Evolutionary conservation across 1,284 basidiomycete genomes (phyloP).

Genomic region (Ganoderma lucidum): DNA sequence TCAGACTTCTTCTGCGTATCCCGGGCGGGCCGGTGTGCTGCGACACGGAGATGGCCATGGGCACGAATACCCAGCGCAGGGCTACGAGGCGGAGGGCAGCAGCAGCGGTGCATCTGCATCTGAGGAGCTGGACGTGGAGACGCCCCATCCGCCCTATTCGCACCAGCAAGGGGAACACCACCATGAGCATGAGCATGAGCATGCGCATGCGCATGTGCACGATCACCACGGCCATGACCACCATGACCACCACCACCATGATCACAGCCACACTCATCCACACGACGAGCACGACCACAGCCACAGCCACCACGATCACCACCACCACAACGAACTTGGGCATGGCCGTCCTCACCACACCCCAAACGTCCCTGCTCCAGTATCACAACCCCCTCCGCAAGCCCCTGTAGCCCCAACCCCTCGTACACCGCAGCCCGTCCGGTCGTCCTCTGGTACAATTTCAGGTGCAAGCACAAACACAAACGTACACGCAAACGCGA

Average conservation of each 20-base stretch:
- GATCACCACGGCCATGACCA: constrained; percentile 22
- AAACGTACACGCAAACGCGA: neutral
- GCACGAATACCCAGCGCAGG: neutral
- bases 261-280: constrained; percentile 21
- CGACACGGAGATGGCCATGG: constrained; percentile 10
- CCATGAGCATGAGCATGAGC: neutral
- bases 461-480: neutral
- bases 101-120: constrained; percentile 15
- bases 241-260: constrained; percentile 7
- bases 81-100: constrained; percentile 21
- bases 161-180: constrained; percentile 32
- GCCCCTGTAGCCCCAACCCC: constrained; percentile 30
- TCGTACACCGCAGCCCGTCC: constrained; percentile 30
- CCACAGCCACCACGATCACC: constrained; percentile 7
- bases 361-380: constrained; percentile 19
- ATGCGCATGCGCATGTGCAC: constrained; percentile 17
- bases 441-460: constrained; percentile 22
- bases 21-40: constrained; percentile 27
- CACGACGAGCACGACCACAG: constrained; percentile 1
- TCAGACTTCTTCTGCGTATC: constrained; percentile 39
- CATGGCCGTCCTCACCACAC: constrained; percentile 33
- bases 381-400: constrained; percentile 21
- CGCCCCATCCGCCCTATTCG: constrained; percentile 24
- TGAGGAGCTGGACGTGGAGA: constrained; percentile 22
- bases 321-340: constrained; percentile 28